Evolutionary conservation across 768 basidiomycete genomes (phyloP), one percentile per base, ranked within the genome.

Genomic region (Lactarius quietus): DNA sequence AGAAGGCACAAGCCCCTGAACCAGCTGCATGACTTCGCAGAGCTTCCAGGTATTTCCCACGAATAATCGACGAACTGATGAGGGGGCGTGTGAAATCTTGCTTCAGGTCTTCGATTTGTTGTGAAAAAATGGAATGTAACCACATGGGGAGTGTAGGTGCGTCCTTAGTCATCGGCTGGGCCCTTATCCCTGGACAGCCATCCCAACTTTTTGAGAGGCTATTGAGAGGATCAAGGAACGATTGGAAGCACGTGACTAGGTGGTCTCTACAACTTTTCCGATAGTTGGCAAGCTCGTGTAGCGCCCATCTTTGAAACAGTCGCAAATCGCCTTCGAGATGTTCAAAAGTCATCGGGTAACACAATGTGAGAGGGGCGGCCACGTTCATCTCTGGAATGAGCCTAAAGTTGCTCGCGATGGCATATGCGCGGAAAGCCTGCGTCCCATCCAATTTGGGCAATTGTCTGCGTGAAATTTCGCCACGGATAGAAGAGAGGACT

Each of bases 371-470:
- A 15, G 33, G 2, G 17, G 59, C 59, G 23, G 51, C 35, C 5
- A 14, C 28, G 3, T 29, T 31, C 36, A 39, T 38, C 20, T 61
- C 59, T 26, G 51, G 51, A 6, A 36, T 29, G 36, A 61, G 59
- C 33, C 57, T 54, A 9, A 36, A 8, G 14, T 57, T n/a, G 29
- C 62, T 67, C 6, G 66, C 68, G 38, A 68, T 45, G 23, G 61
- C 64, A 61, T 67, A 71, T 3, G 66, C 58, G 18, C 66, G 70
- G 43, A 66, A 63, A 2, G 68, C 53, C 31, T 66, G 17, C 23
- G 15, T 0, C 51, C 51, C 51, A 59, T 59, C 62, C 18, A 7
- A 7, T n/a, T 20, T 15, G 31, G 55, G 56, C 52, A 45, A 7
- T 0, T 10, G 18, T 18, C 17, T 41, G 54, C 29, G 23, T 45